Evolutionary conservation across 495 filamentous ascomycete genomes (phyloP).

Genomic region (Hypoxylon subgilvum): DNA sequence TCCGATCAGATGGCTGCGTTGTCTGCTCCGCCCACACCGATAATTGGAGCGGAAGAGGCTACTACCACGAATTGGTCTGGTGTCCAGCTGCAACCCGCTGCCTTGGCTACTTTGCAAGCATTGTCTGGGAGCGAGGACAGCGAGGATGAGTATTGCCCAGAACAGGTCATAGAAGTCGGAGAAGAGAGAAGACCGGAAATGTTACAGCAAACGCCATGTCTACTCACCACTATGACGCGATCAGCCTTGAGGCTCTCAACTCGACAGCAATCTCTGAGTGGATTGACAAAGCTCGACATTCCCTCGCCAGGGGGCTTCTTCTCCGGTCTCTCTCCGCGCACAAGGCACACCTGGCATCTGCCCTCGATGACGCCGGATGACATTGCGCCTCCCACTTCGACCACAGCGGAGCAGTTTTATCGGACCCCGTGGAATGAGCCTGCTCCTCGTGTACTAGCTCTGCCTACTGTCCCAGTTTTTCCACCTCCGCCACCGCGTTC

Average conservation of each 20-base stretch:
- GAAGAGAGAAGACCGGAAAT: conserved; percentile 50
- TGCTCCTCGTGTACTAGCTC: conserved; percentile 33
- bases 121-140: conserved; percentile 64
- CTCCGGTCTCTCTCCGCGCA: conserved; percentile 72
- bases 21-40: conserved; percentile 81
- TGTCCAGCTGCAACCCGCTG: conserved; percentile 77
- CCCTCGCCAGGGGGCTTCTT: conserved; percentile 93
- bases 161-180: conserved; percentile 58
- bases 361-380: conserved; percentile 51
- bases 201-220: conserved; percentile 46
- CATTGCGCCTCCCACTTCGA: conserved; percentile 68
- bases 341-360: conserved; percentile 77
- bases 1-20: conserved; percentile 82
- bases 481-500: conserved; percentile 46
- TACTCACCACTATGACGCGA: conserved; percentile 42
- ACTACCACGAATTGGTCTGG: conserved; percentile 60
- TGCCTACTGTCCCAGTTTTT: conserved; percentile 44
- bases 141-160: conserved; percentile 56
- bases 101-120: conserved; percentile 76
- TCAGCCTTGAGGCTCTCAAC: conserved; percentile 46
- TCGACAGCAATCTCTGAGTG: conserved; percentile 52
- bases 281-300: conserved; percentile 75
- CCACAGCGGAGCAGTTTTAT: conserved; percentile 85
- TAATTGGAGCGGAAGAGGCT: conserved; percentile 64
- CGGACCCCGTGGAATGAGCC: conserved; percentile 69